Base-by-base conservation (phyloP, 164 flowering plant species). In the Magnolia kwangsiensis region DNA sequence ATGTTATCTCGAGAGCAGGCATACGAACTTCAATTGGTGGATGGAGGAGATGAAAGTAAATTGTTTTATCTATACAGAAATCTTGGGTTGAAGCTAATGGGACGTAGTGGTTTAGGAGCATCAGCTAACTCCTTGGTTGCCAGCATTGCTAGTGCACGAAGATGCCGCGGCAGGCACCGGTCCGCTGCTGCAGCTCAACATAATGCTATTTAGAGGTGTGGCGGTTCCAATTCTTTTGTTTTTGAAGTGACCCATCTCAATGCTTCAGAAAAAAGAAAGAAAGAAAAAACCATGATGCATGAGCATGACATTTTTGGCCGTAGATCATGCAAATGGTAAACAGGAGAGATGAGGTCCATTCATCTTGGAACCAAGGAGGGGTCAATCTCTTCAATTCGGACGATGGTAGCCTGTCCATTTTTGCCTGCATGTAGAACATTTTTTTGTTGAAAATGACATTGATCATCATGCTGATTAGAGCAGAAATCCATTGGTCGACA, bases 71-170 rank as follows among this genome's bases (percentile, higher is more conserved):
- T 87, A 77, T 67, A 49, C 29, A 86, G 81, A 65, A 78, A 78
- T 78, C 81, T 88, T 55, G 89, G 91, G 51, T 82, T 92, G 85
- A 90, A 87, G 82, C 85, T 94, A 66, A 86, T 85, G 87, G 97
- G 96, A 31, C 70, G 77, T 59, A 81, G 76, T 82, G 87, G 85
- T 24, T 55, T 92, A n/a, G 89, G 85, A 69, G 82, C 75, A 67
- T 23, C 80, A 11, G 85, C 83, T 5, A 79, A 78, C 78, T 80
- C 89, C 50, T 79, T 92, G 85, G 78, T 81, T 66, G 37, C 79
- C 67, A 86, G 79, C 75, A 92, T 94, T 79, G 81, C 84, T 73
- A 84, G 72, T 78, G 84, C 90, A 31, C 78, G 90, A 69, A 89
- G 84, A 83, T 84, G 87, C 55, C 80, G 86, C 78, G 81, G 83